Percentiles rank a stretch among this genome's conserved stretches.
These are phyloP conservation scores for Paulownia fortunei DNA, from an alignment of 257 asterid genomes.

Conservation along the genomic window DNA sequence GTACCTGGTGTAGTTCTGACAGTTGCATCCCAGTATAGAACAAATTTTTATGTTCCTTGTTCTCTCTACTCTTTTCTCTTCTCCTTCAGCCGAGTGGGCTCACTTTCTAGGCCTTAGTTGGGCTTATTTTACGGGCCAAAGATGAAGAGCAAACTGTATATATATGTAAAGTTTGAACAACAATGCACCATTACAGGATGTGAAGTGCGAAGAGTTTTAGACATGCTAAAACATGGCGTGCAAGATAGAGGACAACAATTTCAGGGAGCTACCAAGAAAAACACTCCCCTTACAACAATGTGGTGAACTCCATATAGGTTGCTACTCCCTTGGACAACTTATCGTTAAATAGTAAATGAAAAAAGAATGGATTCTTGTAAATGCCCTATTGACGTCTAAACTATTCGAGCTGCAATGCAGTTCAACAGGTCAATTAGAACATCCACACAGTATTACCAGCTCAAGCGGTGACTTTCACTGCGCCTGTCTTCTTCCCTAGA, in stretches of 20 bases:
- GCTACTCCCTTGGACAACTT: background rate
- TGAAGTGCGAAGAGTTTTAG: background rate
- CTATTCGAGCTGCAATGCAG: background rate
- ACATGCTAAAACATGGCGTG: background rate
- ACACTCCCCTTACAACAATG: background rate
- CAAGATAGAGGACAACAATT: background rate
- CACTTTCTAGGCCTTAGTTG: too few relatives aligned
- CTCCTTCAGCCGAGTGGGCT: background rate
- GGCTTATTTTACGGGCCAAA: too few relatives aligned
- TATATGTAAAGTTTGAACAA: background rate
- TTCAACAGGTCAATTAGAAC: background rate
- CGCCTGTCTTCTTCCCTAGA: constrained; percentile 36
- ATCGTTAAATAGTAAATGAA: background rate
- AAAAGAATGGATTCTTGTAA: constrained; percentile 5
- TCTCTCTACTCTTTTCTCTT: background rate
- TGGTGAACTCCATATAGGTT: background rate
- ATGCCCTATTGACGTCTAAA: background rate
- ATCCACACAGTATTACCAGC: background rate
- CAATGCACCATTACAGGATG: background rate
- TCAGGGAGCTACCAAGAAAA: background rate
- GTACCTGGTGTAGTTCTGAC: constrained; percentile 15
- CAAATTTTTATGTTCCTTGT: background rate
- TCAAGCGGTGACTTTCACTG: constrained; percentile 38
- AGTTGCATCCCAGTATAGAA: background rate
- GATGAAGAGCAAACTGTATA: background rate